These are phyloP conservation scores for Hygrophoropsis aurantiaca DNA, from an alignment of 768 basidiomycete species.

Conservation along the genomic window DNA sequence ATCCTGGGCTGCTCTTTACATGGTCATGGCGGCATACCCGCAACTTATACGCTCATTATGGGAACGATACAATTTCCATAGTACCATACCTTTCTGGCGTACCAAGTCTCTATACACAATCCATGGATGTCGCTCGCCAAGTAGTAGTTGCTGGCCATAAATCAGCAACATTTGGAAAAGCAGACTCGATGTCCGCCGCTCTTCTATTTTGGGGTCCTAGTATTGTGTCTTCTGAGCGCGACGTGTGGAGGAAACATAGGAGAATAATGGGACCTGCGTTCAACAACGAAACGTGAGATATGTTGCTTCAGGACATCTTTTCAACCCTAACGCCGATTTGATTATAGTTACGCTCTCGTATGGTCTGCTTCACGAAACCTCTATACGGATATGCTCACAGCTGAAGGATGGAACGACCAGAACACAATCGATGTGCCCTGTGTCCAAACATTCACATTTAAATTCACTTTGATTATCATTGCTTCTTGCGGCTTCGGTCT, in stretches of 20 bases:
- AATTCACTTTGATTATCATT: constrained; percentile 22
- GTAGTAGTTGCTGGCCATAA: constrained; percentile 16
- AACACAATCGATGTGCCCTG: constrained; percentile 12
- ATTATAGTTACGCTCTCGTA: constrained; percentile 21
- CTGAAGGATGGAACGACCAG: constrained; percentile 18
- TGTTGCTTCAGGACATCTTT: too few species aligned
- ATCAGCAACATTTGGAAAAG: constrained; percentile 18
- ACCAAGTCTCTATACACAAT: constrained; percentile 20
- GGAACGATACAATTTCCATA: constrained; percentile 20
- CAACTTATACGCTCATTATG: constrained; percentile 17
- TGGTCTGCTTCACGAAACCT: constrained; percentile 17
- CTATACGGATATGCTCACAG: constrained; percentile 17
- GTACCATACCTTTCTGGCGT: constrained; percentile 17
- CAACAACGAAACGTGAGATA: constrained; percentile 20
- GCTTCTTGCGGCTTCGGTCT: constrained; percentile 23
- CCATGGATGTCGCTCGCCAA: constrained; percentile 18
- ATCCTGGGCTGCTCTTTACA: constrained; percentile 15
- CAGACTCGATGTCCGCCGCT: constrained; percentile 8
- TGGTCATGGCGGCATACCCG: constrained; percentile 23
- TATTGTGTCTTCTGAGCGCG: constrained; percentile 8
- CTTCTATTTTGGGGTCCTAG: constrained; percentile 19
- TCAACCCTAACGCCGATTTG: too few species aligned
- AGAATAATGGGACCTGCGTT: constrained; percentile 20
- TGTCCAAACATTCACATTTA: constrained; percentile 16
- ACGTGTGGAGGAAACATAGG: constrained; percentile 20